Evolutionary conservation across 1,284 basidiomycete genomes (phyloP).

Genomic region (Ceratobasidium sp.): DNA sequence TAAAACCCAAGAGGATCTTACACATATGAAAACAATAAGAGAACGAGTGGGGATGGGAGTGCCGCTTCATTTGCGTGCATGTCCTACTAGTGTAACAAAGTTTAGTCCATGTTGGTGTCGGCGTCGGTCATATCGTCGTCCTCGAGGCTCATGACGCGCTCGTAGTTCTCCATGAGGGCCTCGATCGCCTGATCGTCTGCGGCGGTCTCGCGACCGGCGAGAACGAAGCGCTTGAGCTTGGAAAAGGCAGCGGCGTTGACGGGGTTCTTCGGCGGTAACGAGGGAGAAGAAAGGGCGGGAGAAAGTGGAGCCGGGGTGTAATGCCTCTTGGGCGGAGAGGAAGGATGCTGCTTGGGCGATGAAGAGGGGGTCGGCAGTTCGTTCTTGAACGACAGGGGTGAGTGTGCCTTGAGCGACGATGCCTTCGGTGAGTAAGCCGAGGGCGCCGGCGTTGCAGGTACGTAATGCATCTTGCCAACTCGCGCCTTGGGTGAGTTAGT

Average conservation of each 20-base stretch:
- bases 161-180: constrained; percentile 9
- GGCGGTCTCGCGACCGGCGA: constrained; percentile 24
- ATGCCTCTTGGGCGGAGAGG: constrained; percentile 24
- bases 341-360: constrained; percentile 2
- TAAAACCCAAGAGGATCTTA: not conserved
- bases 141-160: not conserved
- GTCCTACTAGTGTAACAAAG: not conserved
- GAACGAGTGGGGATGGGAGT: not conserved
- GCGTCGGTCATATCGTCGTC: not conserved
- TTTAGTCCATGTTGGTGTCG: constrained; percentile 8
- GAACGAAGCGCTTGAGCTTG: constrained; percentile 27
- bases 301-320: constrained; percentile 9
- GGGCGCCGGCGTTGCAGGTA: constrained; percentile 16
- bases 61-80: constrained; percentile 24
- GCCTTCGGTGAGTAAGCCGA: constrained; percentile 1
- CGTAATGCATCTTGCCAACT: constrained; percentile 23
- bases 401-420: not conserved
- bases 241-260: not conserved
- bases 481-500: not conserved
- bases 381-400: not conserved
- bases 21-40: not conserved
- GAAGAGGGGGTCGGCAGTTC: not conserved
- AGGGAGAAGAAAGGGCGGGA: constrained; percentile 11
- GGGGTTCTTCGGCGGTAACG: not conserved
- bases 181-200: constrained; percentile 12